These are phyloP conservation scores for Globisporangium middletonii DNA, from an alignment of 352 stramenopile genomes.

Conservation along the genomic window DNA sequence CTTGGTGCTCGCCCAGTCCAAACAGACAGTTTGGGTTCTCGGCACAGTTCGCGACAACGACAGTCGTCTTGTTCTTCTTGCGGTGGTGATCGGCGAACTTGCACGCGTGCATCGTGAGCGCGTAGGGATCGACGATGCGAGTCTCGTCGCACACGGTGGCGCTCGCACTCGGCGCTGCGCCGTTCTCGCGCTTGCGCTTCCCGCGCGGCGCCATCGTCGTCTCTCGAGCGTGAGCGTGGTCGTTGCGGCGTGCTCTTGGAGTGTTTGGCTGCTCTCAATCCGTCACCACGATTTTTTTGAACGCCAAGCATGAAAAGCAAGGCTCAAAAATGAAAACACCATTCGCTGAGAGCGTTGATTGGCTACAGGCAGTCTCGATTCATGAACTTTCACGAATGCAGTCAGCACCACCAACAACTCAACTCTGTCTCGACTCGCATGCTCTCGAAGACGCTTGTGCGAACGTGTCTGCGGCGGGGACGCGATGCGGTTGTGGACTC, in stretches of 20 bases:
- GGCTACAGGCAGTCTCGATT: too few species aligned
- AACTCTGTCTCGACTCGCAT: too few species aligned
- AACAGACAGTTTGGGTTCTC: constrained; percentile 87
- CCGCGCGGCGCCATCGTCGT: constrained; percentile 11
- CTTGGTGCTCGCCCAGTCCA: constrained; percentile 68
- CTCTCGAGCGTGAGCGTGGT: not conserved
- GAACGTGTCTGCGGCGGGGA: not conserved
- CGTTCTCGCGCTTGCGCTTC: constrained; percentile 56
- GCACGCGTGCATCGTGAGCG: constrained; percentile 34
- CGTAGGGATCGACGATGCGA: constrained; percentile 58
- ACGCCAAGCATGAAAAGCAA: not conserved
- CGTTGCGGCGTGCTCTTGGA: not conserved
- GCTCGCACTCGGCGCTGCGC: constrained; percentile 7
- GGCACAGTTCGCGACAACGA: constrained; percentile 52
- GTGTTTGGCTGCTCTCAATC: not conserved
- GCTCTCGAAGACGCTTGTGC: too few species aligned
- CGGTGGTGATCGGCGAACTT: constrained; percentile 51
- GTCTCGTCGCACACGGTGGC: constrained; percentile 16
- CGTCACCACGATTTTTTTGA: not conserved
- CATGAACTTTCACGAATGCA: too few species aligned
- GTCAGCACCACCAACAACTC: too few species aligned
- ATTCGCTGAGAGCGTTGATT: too few species aligned
- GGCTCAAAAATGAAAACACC: too few species aligned
- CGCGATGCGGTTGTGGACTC: not conserved
- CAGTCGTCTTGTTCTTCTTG: constrained; percentile 32